Evolutionary conservation across 179 eudicot genomes (phyloP), one percentile per base, ranked within the genome.

Genomic region (Nepenthes alata): DNA sequence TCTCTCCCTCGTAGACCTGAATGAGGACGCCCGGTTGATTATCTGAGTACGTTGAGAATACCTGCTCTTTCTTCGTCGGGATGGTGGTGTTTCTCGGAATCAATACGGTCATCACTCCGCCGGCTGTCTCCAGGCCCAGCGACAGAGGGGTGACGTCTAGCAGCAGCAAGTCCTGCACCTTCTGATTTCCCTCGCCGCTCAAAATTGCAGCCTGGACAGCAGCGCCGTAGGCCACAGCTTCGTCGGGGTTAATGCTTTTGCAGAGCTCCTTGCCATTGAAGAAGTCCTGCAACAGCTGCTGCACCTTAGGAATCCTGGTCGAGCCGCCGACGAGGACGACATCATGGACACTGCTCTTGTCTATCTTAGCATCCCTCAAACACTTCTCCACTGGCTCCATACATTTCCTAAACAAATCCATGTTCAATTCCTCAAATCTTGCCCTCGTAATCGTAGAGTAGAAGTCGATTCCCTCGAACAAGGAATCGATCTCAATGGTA

Each of bases 181-280:
- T 84, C 52, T 81, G 79, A 57, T 79, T 84, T 7, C 81, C 76
- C 63, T 77, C 84, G 6, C 84, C 84, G 38, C 86, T 79, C 70
- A 81, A 60, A 64, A 81, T 81, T 0, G 89, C 89, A 10, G 89
- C 89, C 64, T 84, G 89, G 8, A 84, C 84, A 0, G 89, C 82
- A 7, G 89, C 89, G 52, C 89, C 86, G 56, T 79, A 84, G 2
- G 86, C 89, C 8, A 84, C 83, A 62, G 88, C 85, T 52, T 83
- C 88, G 50, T 83, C 85, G 6, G 85, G 81, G 63, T 83, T 83
- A 14, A 85, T 82, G 63, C 81, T 85, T 67, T 82, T 85, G 74
- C 87, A 85, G 13, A 85, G 90, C 80, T 85, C 90, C 71, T 82
- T 85, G 5, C 90, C 87, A 64, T 84, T 70, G 70, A 84, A 84